Conservation (phyloP, 148 eudicot genomes). For the Camellia granthamiana region DNA sequence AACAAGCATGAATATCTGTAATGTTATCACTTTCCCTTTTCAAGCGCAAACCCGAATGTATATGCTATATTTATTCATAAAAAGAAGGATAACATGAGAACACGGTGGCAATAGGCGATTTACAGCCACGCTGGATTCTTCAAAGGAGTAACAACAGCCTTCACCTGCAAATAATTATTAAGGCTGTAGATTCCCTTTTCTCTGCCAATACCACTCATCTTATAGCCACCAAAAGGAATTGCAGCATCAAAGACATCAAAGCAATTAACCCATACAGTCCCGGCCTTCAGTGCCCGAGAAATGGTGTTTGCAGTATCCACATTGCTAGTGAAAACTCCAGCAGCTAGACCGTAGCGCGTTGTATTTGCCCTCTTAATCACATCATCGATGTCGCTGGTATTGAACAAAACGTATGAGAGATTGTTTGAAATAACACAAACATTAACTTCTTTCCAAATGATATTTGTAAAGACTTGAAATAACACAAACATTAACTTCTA, state of each 20-base stretch:
- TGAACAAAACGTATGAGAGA: neutral
- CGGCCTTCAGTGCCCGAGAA: slow-evolving; percentile 68
- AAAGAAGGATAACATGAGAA: neutral
- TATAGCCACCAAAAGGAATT: slow-evolving; percentile 91
- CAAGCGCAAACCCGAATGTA: neutral
- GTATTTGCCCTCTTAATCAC: slow-evolving; percentile 81
- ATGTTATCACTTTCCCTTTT: neutral
- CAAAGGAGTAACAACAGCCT: slow-evolving; percentile 80
- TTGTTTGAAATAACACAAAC: neutral
- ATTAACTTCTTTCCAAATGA: neutral
- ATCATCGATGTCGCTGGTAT: slow-evolving; percentile 60
- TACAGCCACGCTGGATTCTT: slow-evolving; percentile 84
- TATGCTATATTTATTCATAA: neutral
- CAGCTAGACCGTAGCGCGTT: slow-evolving; percentile 77
- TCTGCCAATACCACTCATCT: slow-evolving; percentile 93
- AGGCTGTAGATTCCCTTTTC: slow-evolving; percentile 89
- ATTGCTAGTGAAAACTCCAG: slow-evolving; percentile 79
- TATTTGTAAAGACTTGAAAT: neutral
- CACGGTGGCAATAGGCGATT: neutral
- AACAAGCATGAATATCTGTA: neutral
- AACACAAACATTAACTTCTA: neutral
- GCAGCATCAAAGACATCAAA: slow-evolving; percentile 87
- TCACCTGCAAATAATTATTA: slow-evolving; percentile 75
- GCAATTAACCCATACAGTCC: slow-evolving; percentile 96
- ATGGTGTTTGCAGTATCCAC: slow-evolving; percentile 80